These are phyloP conservation scores for Nitzschia palea DNA, from an alignment of 108 stramenopile genomes.

Conservation along the genomic window DNA sequence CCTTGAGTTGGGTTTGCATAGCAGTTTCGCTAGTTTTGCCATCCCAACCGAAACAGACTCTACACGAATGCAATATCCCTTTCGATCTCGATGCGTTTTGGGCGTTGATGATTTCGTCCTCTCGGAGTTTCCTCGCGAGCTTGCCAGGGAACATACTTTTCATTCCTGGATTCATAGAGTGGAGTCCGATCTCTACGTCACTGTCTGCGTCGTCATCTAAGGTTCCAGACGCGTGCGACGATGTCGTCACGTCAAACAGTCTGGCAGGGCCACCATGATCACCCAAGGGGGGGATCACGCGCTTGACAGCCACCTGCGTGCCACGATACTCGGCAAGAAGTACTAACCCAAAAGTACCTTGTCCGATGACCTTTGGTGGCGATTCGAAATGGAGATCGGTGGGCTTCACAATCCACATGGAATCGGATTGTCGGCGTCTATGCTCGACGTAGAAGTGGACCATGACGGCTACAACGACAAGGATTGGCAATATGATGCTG, in stretches of 20 bases:
- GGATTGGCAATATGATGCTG: constrained; percentile 8
- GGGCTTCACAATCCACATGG: constrained; percentile 49
- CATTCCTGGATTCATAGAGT: neutral
- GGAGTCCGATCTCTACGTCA: neutral
- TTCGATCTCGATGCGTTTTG: too few relatives aligned
- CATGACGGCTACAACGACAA: constrained; percentile 21
- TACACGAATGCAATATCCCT: too few relatives aligned
- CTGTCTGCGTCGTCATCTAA: neutral
- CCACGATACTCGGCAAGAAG: constrained; percentile 50
- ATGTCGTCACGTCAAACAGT: neutral
- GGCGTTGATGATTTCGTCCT: neutral
- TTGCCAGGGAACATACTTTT: neutral
- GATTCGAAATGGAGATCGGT: constrained; percentile 50
- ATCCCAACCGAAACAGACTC: too few relatives aligned
- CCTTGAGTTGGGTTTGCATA: constrained; percentile 15
- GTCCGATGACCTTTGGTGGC: constrained; percentile 40
- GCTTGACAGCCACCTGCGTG: constrained; percentile 50
- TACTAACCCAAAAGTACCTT: constrained; percentile 53
- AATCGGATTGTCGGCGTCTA: constrained; percentile 32
- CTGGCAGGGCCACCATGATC: neutral
- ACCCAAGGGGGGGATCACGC: constrained; percentile 32
- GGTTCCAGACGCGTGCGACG: neutral
- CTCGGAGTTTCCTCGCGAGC: neutral
- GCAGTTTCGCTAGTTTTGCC: too few relatives aligned
- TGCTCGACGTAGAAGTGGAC: constrained; percentile 24